These are phyloP conservation scores for Botrytis sinoallii DNA, from an alignment of 2,329 filamentous ascomycete species.

Conservation along the genomic window DNA sequence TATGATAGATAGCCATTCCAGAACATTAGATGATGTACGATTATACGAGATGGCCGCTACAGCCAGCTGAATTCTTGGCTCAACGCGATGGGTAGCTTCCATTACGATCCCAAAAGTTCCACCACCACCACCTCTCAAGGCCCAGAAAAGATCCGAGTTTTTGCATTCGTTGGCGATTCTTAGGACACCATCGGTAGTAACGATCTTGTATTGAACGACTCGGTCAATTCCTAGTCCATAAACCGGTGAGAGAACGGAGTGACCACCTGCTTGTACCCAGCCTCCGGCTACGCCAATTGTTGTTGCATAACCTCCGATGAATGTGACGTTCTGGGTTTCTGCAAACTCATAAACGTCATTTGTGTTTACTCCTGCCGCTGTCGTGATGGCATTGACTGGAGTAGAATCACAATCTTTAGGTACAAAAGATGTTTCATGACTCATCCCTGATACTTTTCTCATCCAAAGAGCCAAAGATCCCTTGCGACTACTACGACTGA, in stretches of 20 bases:
- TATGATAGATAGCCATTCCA: slow-evolving; percentile 20
- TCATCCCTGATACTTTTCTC: slow-evolving; percentile 20
- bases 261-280: slow-evolving; percentile 50
- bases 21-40: slow-evolving; percentile 14
- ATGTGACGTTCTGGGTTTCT: slow-evolving; percentile 32
- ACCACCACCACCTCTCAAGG: slow-evolving; percentile 47
- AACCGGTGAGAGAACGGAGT: slow-evolving; percentile 50
- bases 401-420: slow-evolving; percentile 22
- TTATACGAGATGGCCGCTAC: slow-evolving; percentile 24
- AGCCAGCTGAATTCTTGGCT: slow-evolving; percentile 20
- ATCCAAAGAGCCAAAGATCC: slow-evolving; percentile 27
- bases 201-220: slow-evolving; percentile 47
- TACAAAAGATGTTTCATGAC: slow-evolving; percentile 18
- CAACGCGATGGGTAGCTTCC: slow-evolving; percentile 24
- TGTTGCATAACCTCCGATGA: slow-evolving; percentile 27
- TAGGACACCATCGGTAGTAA: slow-evolving; percentile 46
- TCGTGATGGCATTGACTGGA: slow-evolving; percentile 30
- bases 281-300: slow-evolving; percentile 52
- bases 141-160: slow-evolving; percentile 50
- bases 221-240: slow-evolving; percentile 52
- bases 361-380: slow-evolving; percentile 29
- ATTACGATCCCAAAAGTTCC: slow-evolving; percentile 46
- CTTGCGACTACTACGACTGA: slow-evolving; percentile 27
- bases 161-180: slow-evolving; percentile 43
- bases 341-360: slow-evolving; percentile 33